phyloP scores from a whole-genome alignment of 257 asterid genomes.

The Nicotiana benthamiana region DNA sequence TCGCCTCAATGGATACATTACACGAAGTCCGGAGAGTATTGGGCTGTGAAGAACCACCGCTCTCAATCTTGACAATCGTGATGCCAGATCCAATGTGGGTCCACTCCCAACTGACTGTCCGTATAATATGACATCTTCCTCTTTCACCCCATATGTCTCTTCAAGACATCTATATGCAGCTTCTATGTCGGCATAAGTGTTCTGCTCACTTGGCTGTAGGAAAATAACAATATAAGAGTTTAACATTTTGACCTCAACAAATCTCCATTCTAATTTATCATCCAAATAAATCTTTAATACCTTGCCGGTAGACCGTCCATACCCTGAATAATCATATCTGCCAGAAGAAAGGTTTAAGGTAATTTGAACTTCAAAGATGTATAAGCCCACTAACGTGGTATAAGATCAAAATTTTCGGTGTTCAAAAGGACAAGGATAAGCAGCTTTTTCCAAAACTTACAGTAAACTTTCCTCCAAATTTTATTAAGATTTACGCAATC shows the following conservation, averaged over 20 bases:
- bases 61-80: constrained; percentile 69
- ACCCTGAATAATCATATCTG: constrained; percentile 96
- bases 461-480: background rate
- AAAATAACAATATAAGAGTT: constrained; percentile 12
- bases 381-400: background rate
- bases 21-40: constrained; percentile 84
- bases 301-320: constrained; percentile 93
- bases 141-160: constrained; percentile 73
- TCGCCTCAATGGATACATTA: constrained; percentile 90
- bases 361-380: constrained; percentile 5
- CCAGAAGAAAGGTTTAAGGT: constrained; percentile 6
- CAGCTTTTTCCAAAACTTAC: background rate
- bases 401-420: background rate
- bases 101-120: constrained; percentile 99
- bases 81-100: constrained; percentile 85
- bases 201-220: constrained; percentile 80
- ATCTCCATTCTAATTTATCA: constrained; percentile 7
- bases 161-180: constrained; percentile 82
- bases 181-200: constrained; percentile 89
- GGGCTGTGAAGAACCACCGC: constrained; percentile 99
- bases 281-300: constrained; percentile 36
- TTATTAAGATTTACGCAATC: background rate
- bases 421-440: background rate
- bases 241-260: constrained; percentile 16
- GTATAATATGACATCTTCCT: constrained; percentile 76